phyloP scores from a whole-genome alignment of 768 basidiomycete species.

The Rhizopogon rudus region DNA sequence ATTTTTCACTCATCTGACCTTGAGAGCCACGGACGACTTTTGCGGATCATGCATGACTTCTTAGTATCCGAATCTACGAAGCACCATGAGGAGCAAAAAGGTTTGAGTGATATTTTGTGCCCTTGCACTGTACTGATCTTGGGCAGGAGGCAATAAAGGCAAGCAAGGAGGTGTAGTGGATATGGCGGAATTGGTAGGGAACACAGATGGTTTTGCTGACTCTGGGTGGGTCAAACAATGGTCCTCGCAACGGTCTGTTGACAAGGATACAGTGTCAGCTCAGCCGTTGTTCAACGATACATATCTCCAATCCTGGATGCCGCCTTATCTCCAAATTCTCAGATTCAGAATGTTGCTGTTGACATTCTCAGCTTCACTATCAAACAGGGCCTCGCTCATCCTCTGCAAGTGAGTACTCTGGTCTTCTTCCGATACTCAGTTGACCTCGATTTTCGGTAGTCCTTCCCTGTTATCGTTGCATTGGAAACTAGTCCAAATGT shows the following conservation, averaged over 20 bases:
- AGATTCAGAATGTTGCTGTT: slow-evolving; percentile 78
- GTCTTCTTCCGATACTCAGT: neutral
- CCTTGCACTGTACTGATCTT: neutral
- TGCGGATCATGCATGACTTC: slow-evolving; percentile 92
- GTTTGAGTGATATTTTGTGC: slow-evolving; percentile 23
- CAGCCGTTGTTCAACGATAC: slow-evolving; percentile 92
- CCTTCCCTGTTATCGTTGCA: slow-evolving; percentile 87
- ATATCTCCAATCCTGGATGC: slow-evolving; percentile 76
- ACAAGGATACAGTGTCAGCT: slow-evolving; percentile 66
- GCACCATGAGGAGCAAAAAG: slow-evolving; percentile 67
- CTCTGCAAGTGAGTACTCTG: slow-evolving; percentile 61
- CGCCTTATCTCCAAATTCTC: slow-evolving; percentile 62
- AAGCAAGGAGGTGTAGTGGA: slow-evolving; percentile 49
- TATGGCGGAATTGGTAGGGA: slow-evolving; percentile 93
- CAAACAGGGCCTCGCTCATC: slow-evolving; percentile 93
- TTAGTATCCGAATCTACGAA: slow-evolving; percentile 79
- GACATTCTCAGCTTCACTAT: slow-evolving; percentile 92
- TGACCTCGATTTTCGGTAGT: slow-evolving; percentile 38
- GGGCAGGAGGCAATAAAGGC: slow-evolving; percentile 13
- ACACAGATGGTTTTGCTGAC: slow-evolving; percentile 93
- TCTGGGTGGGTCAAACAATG: slow-evolving; percentile 67
- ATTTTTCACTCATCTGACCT: slow-evolving; percentile 76
- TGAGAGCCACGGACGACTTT: slow-evolving; percentile 65
- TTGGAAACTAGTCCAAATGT: slow-evolving; percentile 79
- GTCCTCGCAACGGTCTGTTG: neutral